A percentile compares a stretch with the other conserved stretches of the same genome.
Evolutionary conservation across 257 asterid genomes (phyloP).

Genomic region (Eustoma russellianum): DNA sequence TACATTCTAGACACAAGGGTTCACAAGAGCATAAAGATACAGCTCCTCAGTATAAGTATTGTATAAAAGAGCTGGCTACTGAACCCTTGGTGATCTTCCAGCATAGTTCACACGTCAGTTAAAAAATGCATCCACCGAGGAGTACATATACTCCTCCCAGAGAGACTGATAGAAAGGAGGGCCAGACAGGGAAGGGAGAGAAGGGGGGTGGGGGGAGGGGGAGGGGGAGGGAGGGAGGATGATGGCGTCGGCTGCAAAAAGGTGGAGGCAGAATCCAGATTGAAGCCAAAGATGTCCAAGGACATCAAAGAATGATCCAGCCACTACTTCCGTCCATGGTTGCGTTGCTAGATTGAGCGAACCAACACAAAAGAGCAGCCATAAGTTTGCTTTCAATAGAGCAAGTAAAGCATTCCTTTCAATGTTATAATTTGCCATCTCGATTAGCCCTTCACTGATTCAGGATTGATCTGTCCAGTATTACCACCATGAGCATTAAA

Average conservation of each 20-base stretch:
- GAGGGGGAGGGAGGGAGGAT: not conserved
- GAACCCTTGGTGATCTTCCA: conserved; percentile 27
- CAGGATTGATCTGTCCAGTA: conserved; percentile 63
- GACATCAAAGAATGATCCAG: not conserved
- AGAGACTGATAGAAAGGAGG: conserved; percentile 1
- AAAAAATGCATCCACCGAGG: no score
- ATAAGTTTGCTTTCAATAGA: not conserved
- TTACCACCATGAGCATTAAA: conserved; percentile 52
- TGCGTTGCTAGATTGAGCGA: conserved; percentile 1
- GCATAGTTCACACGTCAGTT: conserved; percentile 25
- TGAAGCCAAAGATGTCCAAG: not conserved
- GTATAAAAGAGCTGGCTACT: conserved; percentile 5
- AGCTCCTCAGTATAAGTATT: conserved; percentile 16
- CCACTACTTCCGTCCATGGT: conserved; percentile 1
- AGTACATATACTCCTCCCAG: conserved; percentile 9
- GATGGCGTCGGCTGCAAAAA: not conserved
- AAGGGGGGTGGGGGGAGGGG: not conserved
- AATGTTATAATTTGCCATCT: not conserved
- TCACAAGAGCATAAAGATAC: conserved; percentile 21
- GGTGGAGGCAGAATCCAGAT: not conserved
- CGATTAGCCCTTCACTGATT: conserved; percentile 55
- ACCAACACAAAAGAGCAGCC: conserved; percentile 4
- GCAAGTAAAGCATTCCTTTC: not conserved
- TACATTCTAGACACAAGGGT: conserved; percentile 31
- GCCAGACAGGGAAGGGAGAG: no score